These are phyloP conservation scores for Colletotrichum agaves DNA, from an alignment of 2,329 filamentous ascomycete genomes.

Conservation along the genomic window DNA sequence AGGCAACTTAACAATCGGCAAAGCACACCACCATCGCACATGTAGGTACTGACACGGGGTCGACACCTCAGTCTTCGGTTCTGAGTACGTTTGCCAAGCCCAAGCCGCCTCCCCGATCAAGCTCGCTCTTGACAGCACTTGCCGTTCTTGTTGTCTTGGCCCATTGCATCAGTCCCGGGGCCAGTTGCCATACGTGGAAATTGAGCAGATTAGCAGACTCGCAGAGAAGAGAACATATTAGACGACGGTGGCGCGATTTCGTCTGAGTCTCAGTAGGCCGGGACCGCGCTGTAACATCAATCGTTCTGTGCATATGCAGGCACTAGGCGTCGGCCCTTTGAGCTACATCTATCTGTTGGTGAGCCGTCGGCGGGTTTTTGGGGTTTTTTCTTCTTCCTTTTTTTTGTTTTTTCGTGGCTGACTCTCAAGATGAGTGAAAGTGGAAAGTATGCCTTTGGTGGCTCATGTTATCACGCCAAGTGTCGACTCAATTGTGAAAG, in stretches of 20 bases:
- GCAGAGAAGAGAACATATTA: too few relatives aligned
- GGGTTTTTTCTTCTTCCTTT: background rate
- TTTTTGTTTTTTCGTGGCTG: too few relatives aligned
- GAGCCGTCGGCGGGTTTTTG: background rate
- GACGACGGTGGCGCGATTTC: constrained; percentile 1
- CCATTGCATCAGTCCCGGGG: background rate
- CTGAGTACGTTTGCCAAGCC: too few relatives aligned
- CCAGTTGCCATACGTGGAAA: too few relatives aligned
- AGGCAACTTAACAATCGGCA: too few relatives aligned
- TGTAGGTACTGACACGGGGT: too few relatives aligned
- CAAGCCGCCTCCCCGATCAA: too few relatives aligned
- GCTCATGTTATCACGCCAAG: background rate
- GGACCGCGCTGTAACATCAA: background rate
- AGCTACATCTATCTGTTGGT: too few relatives aligned
- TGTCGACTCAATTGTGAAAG: background rate
- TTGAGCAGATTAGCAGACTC: too few relatives aligned
- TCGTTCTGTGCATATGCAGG: constrained; percentile 16
- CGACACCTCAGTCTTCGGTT: too few relatives aligned
- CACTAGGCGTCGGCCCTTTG: background rate
- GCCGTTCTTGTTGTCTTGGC: constrained; percentile 25
- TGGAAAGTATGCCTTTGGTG: background rate
- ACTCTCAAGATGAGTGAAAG: background rate
- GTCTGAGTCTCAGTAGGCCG: background rate
- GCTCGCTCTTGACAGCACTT: constrained; percentile 2
- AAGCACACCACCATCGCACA: too few relatives aligned